Base-by-base conservation (phyloP, 768 basidiomycete species). In the Naganishia randhawae region DNA sequence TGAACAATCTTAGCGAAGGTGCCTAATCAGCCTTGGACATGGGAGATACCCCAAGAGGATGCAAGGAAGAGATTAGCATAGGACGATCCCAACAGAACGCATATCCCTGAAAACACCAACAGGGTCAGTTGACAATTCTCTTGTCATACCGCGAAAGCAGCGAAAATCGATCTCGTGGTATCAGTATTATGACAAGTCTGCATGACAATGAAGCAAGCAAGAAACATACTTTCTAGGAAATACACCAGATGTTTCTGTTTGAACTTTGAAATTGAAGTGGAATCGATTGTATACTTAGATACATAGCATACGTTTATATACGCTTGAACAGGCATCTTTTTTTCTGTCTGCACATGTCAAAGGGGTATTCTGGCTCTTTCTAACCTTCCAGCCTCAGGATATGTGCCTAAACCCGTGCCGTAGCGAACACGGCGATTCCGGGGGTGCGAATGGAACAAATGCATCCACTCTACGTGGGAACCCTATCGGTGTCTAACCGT, bases 1-100 rank as follows among this genome's bases (percentile, higher is more conserved):
- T 79, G 11, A 50, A 63, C 52, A 77, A 79, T 63, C 78, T 79
- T 69, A 72, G 73, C 63, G 75, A 76, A 13, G 45, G 73, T 13
- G 25, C 57, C 4, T 61, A 29, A 29, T 33, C 57, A 41, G 39
- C 25, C 13, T 61, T 39, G 35, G 25, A 2, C 37, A 42, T 7
- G 6, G 4, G 54, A 33, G 33, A 22, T 22, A 37, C 31, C 32
- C 33, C 54, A 48, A 48, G 45, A 48, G 45, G n/a, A 48, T 55
- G 17, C 8, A 4, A 37, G 37, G 27, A 27, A 17, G 9, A 25
- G 57, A n/a, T 25, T 39, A 61, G 57, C 37, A 42, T 29, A 25
- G 57, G 37, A 41, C 10, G 33, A 37, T 32, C 19, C 14, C 54
- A 55, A 5, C 19, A 33, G 25, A 52, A 29, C 51, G 32, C 32